Evolutionary conservation across 2,329 filamentous ascomycete genomes (phyloP), one percentile per base, ranked within the genome.

Genomic region (Ceratocystis albifundus): DNA sequence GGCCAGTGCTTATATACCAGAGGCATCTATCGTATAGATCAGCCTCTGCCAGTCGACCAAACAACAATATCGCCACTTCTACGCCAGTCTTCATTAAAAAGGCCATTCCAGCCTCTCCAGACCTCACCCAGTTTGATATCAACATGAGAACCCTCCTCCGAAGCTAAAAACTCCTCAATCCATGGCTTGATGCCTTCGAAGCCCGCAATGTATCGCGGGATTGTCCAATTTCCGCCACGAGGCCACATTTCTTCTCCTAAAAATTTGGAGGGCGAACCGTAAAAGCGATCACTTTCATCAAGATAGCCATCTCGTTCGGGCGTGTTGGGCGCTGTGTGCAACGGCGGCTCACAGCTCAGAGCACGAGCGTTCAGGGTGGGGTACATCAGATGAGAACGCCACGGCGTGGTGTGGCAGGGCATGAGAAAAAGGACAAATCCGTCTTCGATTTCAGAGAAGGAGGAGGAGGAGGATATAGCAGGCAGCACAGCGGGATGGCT

Each of bases 361-460:
- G 92, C 93, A 80, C 92, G 92, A 3, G 90, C 91, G 67, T 84
- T 77, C 65, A 96, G 84, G 36, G 79, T 77, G 0, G 89, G 84
- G 72, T 94, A 84, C 68, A 95, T 80, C 48, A 97, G 82, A 72
- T 95, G 89, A 17, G 88, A 91, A 71, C 92, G 88, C 93, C 94
- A 97, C 1, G 94, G 93, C 0, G 93, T 97, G 70, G 88, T 89
- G 79, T 99, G 94, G 77, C 94, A 99, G 8, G 94, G 94, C 82
- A 92, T 96, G 28, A 99, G 81, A 76, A 97, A 96, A 22, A 88
- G 87, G 44, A 87, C 84, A 71, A 86, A 87, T 17, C 62, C 36
- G 4, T 61, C 64, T 45, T 77, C 71, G 45, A 71, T 69, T 32
- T 71, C 69, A 62, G 6, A 36, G 41, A 7, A 6, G 12, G 22